Percentiles rank a stretch among this genome's conserved stretches.
Conservation (phyloP, 2,329 filamentous ascomycete genomes). For the Phoma sp. region DNA sequence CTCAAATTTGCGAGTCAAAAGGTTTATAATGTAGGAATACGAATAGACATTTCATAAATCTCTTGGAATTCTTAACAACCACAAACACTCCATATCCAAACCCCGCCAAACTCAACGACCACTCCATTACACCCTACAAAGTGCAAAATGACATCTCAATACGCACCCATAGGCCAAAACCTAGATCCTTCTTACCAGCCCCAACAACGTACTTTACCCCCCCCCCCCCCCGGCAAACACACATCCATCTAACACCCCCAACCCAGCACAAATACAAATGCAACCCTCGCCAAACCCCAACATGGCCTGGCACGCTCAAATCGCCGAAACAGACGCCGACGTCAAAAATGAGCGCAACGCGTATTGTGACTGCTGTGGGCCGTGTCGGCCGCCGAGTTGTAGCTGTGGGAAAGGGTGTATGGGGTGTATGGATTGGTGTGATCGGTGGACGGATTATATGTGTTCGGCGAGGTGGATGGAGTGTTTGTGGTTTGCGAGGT, state of each 20-base stretch:
- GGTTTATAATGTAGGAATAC: not conserved
- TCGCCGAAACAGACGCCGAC: not conserved
- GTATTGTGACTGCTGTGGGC: too few species aligned
- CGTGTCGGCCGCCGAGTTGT: too few species aligned
- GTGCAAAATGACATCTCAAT: slow-evolving; percentile 1
- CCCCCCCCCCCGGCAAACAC: too few species aligned
- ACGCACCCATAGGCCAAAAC: not conserved
- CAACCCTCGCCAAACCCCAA: not conserved
- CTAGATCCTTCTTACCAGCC: not conserved
- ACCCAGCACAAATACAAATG: not conserved
- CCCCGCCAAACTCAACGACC: too few species aligned
- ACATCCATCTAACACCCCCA: not conserved
- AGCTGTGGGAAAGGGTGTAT: too few species aligned
- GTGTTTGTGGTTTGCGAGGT: not conserved
- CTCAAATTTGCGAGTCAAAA: not conserved
- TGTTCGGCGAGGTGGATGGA: too few species aligned
- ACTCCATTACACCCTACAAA: too few species aligned
- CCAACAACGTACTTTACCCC: not conserved
- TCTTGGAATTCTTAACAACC: too few species aligned
- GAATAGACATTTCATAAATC: not conserved
- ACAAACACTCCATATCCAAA: too few species aligned
- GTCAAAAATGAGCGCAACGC: not conserved
- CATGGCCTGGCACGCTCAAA: slow-evolving; percentile 5
- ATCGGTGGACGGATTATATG: not conserved
- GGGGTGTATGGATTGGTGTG: not conserved